These are phyloP conservation scores for Plasmodium knowlesi DNA, from an alignment of 169 alveolate species.

Conservation along the genomic window DNA sequence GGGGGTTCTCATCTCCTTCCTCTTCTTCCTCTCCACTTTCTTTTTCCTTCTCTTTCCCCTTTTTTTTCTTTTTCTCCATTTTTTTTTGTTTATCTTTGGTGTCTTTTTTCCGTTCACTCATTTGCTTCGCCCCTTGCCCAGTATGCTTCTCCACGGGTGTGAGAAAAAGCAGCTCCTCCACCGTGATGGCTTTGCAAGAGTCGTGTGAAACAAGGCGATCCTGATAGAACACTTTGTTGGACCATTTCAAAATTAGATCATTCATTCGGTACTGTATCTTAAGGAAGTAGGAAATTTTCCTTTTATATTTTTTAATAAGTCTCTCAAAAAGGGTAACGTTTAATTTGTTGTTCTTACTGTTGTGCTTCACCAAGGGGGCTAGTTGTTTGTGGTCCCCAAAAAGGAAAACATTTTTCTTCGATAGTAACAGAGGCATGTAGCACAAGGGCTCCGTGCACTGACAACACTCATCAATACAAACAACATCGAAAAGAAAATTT, in stretches of 20 bases:
- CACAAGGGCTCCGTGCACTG: constrained; percentile 74
- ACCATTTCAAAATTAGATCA: constrained; percentile 44
- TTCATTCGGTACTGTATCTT: constrained; percentile 75
- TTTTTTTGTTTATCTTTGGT: background rate
- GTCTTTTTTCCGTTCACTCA: background rate
- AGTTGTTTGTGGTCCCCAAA: constrained; percentile 75
- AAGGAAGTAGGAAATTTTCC: constrained; percentile 23
- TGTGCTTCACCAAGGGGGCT: constrained; percentile 53
- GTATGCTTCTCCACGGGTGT: background rate
- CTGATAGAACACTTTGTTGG: constrained; percentile 52
- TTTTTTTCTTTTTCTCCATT: background rate
- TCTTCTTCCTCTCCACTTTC: background rate
- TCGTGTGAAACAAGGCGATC: constrained; percentile 41
- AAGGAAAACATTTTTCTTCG: constrained; percentile 56
- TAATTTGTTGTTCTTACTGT: constrained; percentile 23
- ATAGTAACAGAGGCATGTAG: constrained; percentile 41
- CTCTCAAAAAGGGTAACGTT: constrained; percentile 64
- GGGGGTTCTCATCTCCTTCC: background rate
- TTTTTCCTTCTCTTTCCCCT: background rate
- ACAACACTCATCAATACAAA: constrained; percentile 75
- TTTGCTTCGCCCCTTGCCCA: background rate
- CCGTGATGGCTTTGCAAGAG: constrained; percentile 26
- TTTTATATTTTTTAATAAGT: constrained; percentile 29
- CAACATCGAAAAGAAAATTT: constrained; percentile 63
- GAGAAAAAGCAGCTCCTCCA: background rate